Percentiles rank a stretch among this genome's conserved stretches.
phyloP scores from a whole-genome alignment of 768 basidiomycete genomes.

The Agrocybe praecox region DNA sequence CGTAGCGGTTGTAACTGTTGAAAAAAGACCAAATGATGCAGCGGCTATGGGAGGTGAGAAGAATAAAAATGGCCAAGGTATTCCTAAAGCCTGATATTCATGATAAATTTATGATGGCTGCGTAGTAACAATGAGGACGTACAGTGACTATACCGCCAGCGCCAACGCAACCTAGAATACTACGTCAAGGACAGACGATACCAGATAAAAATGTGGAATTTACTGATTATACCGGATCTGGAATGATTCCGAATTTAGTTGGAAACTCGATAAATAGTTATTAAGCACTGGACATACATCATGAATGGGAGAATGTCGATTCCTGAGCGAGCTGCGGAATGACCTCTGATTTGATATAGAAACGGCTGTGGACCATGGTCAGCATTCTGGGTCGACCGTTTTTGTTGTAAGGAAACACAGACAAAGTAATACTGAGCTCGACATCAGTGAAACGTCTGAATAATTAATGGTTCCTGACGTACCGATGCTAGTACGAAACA shows the following conservation, averaged over 20 bases:
- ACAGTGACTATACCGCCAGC: not conserved
- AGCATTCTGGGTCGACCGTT: too few relatives aligned
- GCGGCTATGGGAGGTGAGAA: slow-evolving; percentile 1
- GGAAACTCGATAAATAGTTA: not conserved
- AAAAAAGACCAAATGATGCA: slow-evolving; percentile 3
- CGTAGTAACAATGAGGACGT: not conserved
- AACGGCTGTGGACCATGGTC: not conserved
- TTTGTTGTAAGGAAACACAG: too few relatives aligned
- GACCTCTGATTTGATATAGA: slow-evolving; percentile 7
- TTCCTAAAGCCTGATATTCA: not conserved
- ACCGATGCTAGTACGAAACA: not conserved
- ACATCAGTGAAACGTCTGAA: too few relatives aligned
- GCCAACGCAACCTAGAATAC: not conserved
- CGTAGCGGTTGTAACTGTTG: not conserved
- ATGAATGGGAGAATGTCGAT: slow-evolving; percentile 11
- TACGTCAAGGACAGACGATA: not conserved
- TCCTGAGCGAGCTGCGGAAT: slow-evolving; percentile 6
- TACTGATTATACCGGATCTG: not conserved
- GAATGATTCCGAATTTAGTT: not conserved
- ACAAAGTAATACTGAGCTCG: too few relatives aligned
- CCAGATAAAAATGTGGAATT: not conserved
- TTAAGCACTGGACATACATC: too few relatives aligned
- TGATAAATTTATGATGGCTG: too few relatives aligned
- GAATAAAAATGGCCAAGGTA: slow-evolving; percentile 4
- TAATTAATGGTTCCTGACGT: not conserved